phyloP scores from a whole-genome alignment of 2,329 filamentous ascomycete species.

The Diplodia corticola region DNA sequence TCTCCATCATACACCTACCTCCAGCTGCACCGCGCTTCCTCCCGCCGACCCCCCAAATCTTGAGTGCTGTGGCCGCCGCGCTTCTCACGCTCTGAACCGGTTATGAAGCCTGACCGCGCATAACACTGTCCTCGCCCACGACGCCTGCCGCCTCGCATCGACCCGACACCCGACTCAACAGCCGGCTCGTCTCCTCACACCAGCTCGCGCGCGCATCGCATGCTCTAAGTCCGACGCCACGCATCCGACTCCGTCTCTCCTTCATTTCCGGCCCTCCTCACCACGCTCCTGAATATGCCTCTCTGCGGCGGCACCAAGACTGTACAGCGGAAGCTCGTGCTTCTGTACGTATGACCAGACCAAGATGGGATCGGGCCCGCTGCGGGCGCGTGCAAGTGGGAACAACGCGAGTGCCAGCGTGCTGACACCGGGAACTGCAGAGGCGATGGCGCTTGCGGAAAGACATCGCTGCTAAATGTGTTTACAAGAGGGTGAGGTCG shows the following conservation, averaged over 20 bases:
- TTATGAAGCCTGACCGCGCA: constrained; percentile 5
- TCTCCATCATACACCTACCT: constrained; percentile 23
- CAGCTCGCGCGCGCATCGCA: constrained; percentile 12
- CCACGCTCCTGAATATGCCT: constrained; percentile 40
- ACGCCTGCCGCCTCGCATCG: constrained; percentile 13
- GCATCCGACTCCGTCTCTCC: constrained; percentile 13
- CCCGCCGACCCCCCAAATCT: constrained; percentile 22
- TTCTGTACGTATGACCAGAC: constrained; percentile 64
- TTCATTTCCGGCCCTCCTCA: constrained; percentile 13
- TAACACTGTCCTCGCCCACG: constrained; percentile 2
- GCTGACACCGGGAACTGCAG: constrained; percentile 48
- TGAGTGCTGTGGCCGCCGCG: constrained; percentile 1
- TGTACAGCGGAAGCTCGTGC: constrained; percentile 92
- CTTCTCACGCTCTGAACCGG: constrained; percentile 8
- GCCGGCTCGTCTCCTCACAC: constrained; percentile 3
- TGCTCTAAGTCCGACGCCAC: background rate
- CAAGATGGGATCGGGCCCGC: background rate
- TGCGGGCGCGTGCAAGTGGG: constrained; percentile 27
- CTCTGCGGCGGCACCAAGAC: constrained; percentile 63
- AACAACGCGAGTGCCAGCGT: constrained; percentile 25
- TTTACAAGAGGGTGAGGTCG: constrained; percentile 85
- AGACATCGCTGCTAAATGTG: constrained; percentile 95
- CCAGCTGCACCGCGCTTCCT: constrained; percentile 20
- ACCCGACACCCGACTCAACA: constrained; percentile 5
- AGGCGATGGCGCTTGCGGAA: constrained; percentile 93